Evolutionary conservation across 345 rosid genomes (phyloP), one percentile per base, ranked within the genome.

Genomic region (Salix arbutifolia): DNA sequence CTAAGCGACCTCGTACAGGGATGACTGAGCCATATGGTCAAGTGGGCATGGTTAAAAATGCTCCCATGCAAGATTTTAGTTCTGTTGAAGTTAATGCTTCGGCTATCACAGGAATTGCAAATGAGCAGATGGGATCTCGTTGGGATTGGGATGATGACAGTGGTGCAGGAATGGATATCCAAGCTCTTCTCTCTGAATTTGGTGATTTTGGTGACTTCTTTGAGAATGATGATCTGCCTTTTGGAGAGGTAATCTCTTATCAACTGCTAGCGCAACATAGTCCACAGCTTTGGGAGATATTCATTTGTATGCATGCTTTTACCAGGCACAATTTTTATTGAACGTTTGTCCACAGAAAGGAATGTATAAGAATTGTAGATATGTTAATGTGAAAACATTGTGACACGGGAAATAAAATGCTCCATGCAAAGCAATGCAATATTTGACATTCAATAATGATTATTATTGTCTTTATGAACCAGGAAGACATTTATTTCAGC

Each of bases 171-270:
- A 92, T 92, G 90, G 96, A 96, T 84, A 93, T 96, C 77, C 94
- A 92, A 83, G 91, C 97, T 82, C 97, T 96, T 81, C 94, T 96
- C 33, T 96, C 99, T 31, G 99, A 96, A 78, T 96, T 96, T 83
- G 99, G 99, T 81, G 99, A 94, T 84, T 96, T 96, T 79, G 97
- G 98, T 38, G 98, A 94, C 87, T 96, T 96, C 87, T 96, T 96
- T 66, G 97, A 91, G 85, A 92, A 90, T 74, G 99, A 96, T 67
- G 90, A 79, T 46, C 82, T 96, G 77, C 98, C 98, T 84, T 96
- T 96, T 76, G 99, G 99, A 85, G 99, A 96, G 97, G 99, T 96
- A 90, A 82, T 74, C 73, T 75, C 73, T 31, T 76, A 23, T 69
- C 60, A 73, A 65, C 28, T 58, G 19, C 64, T 12, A 69, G 50